Percentiles rank a stretch among this genome's conserved stretches.
Conservation (phyloP, 345 rosid species). For the Gossypioides kirkii region DNA sequence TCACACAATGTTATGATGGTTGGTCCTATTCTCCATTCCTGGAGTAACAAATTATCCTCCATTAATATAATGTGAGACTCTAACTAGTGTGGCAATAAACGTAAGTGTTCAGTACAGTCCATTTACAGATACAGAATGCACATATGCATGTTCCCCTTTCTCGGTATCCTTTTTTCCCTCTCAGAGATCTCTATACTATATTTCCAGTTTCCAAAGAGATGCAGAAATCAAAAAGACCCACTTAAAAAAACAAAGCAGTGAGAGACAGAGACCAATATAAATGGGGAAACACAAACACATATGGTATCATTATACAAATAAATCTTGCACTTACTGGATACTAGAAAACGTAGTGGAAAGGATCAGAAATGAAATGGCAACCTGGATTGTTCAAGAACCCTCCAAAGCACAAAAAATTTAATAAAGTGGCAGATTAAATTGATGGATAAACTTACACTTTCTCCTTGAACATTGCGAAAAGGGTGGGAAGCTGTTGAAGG, state of each 20-base stretch:
- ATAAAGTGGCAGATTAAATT: not conserved
- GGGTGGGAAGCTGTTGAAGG: conserved; percentile 58
- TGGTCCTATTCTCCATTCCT: conserved; percentile 92
- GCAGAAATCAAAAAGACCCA: not conserved
- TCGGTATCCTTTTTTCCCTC: not conserved
- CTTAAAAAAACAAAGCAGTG: not conserved
- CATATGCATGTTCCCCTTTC: not conserved
- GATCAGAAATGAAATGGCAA: not conserved
- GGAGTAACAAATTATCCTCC: conserved; percentile 13
- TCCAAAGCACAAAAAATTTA: not conserved
- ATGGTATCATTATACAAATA: no score
- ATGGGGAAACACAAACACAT: not conserved
- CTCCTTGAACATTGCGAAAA: conserved; percentile 63
- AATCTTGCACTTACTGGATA: not conserved
- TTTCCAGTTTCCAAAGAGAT: not conserved
- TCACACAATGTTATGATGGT: conserved; percentile 75
- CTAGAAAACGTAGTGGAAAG: not conserved
- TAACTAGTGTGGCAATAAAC: not conserved
- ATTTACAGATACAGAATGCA: not conserved
- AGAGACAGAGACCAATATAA: not conserved
- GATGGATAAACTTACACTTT: conserved; percentile 42
- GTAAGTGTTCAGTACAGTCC: not conserved
- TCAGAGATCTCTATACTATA: not conserved
- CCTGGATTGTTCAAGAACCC: not conserved
- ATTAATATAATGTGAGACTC: not conserved